Percentiles rank a stretch among this genome's conserved stretches.
phyloP scores from a whole-genome alignment of 225 moss, liverwort and hornwort genomes.

The Ulota crispa region DNA sequence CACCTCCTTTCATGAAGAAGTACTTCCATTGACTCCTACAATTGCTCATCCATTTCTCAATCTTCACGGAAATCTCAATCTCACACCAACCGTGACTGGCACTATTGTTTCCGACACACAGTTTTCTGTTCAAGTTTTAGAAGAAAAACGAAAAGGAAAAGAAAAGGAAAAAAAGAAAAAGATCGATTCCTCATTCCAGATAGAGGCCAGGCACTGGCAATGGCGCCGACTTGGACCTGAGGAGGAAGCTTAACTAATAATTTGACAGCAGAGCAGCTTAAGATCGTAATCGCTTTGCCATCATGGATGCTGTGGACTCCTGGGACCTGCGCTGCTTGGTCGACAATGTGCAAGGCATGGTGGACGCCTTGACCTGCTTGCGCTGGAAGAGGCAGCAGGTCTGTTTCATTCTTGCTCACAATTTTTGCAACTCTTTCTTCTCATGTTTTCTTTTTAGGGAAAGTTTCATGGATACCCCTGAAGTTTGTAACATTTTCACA shows the following conservation, averaged over 20 bases:
- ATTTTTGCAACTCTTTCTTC: background rate
- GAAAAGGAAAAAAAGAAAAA: too few species aligned
- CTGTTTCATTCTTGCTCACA: background rate
- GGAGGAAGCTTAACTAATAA: background rate
- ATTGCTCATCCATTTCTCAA: too few species aligned
- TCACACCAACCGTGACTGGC: too few species aligned
- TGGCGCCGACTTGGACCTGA: background rate
- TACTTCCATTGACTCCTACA: too few species aligned
- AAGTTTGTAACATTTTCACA: too few species aligned
- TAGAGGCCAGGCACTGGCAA: background rate
- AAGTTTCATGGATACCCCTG: too few species aligned
- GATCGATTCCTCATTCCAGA: background rate
- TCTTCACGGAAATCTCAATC: too few species aligned
- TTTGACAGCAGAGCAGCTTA: background rate
- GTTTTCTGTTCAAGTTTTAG: background rate
- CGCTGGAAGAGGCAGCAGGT: constrained; percentile 99
- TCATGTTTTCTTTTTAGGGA: too few species aligned
- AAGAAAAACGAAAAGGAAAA: too few species aligned
- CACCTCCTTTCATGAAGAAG: too few species aligned
- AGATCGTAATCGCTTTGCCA: constrained; percentile 20
- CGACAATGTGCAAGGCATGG: constrained; percentile 98
- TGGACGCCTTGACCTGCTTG: constrained; percentile 90
- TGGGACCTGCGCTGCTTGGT: constrained; percentile 79
- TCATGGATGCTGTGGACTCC: constrained; percentile 38
- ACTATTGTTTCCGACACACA: background rate